Base-by-base conservation (phyloP, 2,329 filamentous ascomycete species). In the Xylariaceae sp. region DNA sequence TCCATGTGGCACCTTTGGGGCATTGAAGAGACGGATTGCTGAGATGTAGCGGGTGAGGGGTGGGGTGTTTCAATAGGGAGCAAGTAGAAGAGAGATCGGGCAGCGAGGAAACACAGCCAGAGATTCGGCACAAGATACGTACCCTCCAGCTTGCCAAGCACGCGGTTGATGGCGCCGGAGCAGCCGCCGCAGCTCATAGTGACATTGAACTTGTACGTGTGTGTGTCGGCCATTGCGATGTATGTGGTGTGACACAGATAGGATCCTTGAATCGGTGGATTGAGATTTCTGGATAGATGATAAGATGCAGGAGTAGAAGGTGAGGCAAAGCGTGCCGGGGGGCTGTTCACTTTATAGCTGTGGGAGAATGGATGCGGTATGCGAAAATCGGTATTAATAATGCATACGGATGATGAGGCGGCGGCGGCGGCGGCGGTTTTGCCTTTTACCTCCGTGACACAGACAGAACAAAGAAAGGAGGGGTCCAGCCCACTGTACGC, bases 171-270 rank as follows among this genome's bases (percentile, higher is more conserved):
- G 56, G 93, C 93, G 62, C 91, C 90, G 37, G 91, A 96, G 83
- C 93, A 98, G 67, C 93, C 93, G 65, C 88, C 82, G 74, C 93
- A 98, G 77, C 76, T 86, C 93, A 98, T 98, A 70, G 75, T 77
- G 68, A 97, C 82, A 70, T 91, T 84, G 77, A 97, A 97, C 69
- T 93, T 88, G 85, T 97, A 97, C 58, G 82, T 88, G 76, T 95
- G 89, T 59, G 88, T 83, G 56, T 85, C 82, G 49, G 83, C 73
- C 86, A 91, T 90, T 61, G 56, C 75, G 34, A 37, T 6, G 39
- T 27, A 11, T 34, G 29, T 33, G 17, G 12, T 32, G 25, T 11
- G 27, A n/a, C n/a, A n/a, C n/a, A n/a, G n/a, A n/a, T n/a, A n/a
- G n/a, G n/a, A n/a, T n/a, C n/a, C n/a, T n/a, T n/a, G n/a, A n/a